Conservation (phyloP, 2,329 filamentous ascomycete species). For the Aspergillus neoniger region DNA sequence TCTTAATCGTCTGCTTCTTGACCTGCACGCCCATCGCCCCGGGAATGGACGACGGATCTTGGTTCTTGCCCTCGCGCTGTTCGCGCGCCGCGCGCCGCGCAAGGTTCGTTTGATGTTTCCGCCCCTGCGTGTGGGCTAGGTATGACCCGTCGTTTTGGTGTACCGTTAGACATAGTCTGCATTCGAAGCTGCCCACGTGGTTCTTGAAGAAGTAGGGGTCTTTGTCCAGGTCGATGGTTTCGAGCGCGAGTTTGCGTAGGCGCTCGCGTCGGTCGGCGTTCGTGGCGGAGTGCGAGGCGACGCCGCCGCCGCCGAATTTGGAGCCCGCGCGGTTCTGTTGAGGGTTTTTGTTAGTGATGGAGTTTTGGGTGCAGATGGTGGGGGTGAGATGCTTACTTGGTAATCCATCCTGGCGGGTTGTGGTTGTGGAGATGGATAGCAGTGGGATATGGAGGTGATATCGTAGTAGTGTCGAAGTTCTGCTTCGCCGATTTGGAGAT, state of each 20-base stretch:
- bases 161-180: conserved; percentile 91
- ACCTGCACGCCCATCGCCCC: conserved; percentile 75
- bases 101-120: conserved; percentile 98
- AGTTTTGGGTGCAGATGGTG: background rate
- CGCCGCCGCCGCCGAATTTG: conserved; percentile 96
- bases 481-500: background rate
- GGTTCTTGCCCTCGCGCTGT: conserved; percentile 77
- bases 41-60: conserved; percentile 66
- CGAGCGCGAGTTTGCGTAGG: conserved; percentile 94
- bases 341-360: conserved; percentile 15
- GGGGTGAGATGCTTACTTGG: conserved; percentile 40
- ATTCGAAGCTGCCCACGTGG: conserved; percentile 97
- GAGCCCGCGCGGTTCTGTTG: conserved; percentile 87
- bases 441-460: background rate
- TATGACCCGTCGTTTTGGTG: conserved; percentile 99
- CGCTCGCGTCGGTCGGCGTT: conserved; percentile 97
- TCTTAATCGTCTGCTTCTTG: conserved; percentile 87
- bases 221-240: conserved; percentile 98
- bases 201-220: conserved; percentile 99
- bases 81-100: conserved; percentile 94
- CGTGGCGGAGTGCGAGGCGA: conserved; percentile 87
- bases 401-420: conserved; percentile 49
- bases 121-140: conserved; percentile 95
- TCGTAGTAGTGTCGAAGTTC: conserved; percentile 10
- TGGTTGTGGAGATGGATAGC: background rate